These are phyloP conservation scores for Alloascoidea africana DNA, from an alignment of 805 yeast species.

Conservation along the genomic window DNA sequence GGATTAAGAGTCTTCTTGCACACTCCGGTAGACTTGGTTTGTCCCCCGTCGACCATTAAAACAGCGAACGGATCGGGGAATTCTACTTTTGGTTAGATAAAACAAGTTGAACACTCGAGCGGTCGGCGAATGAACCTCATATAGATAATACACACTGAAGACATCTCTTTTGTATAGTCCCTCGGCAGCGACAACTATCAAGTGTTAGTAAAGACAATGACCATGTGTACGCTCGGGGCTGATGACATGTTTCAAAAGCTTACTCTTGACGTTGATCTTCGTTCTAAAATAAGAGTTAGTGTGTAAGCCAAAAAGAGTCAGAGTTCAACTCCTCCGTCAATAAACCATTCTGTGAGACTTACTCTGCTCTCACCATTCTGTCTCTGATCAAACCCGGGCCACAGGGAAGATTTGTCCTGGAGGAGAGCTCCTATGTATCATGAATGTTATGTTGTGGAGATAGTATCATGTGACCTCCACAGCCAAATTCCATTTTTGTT, in stretches of 20 bases:
- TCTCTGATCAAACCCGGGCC: too few relatives aligned
- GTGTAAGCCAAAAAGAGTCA: too few relatives aligned
- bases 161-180: slow-evolving; percentile 91
- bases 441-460: too few relatives aligned
- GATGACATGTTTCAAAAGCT: not conserved
- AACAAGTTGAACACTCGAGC: not conserved
- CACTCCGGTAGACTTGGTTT: slow-evolving; percentile 87
- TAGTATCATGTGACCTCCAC: too few relatives aligned
- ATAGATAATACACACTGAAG: slow-evolving; percentile 33
- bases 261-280: not conserved
- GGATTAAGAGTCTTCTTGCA: slow-evolving; percentile 92
- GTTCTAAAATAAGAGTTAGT: not conserved
- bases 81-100: slow-evolving; percentile 53
- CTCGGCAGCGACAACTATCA: slow-evolving; percentile 79
- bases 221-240: not conserved
- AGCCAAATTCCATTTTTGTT: too few relatives aligned
- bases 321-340: too few relatives aligned
- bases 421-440: too few relatives aligned
- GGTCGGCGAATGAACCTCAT: not conserved
- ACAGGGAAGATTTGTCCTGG: too few relatives aligned
- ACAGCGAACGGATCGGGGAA: slow-evolving; percentile 98
- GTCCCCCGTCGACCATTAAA: slow-evolving; percentile 82
- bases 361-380: too few relatives aligned
- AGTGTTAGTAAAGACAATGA: not conserved
- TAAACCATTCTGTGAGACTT: too few relatives aligned